A percentile compares a stretch with the other conserved stretches of the same genome.
Conservation (phyloP, 2,329 filamentous ascomycete genomes). For the Aspergillus fijiensis region DNA sequence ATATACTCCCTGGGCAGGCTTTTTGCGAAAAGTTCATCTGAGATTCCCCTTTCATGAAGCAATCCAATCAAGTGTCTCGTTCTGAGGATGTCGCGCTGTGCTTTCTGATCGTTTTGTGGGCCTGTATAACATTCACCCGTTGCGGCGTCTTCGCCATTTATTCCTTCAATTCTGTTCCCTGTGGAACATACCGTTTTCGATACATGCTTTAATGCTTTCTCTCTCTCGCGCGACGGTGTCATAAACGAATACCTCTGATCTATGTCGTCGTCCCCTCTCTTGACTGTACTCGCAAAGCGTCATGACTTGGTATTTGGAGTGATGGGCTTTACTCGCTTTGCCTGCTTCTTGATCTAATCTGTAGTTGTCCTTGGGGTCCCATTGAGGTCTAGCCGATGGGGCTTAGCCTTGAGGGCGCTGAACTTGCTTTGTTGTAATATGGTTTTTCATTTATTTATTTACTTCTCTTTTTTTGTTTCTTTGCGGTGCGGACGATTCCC, state of each 20-base stretch:
- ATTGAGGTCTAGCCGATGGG: background rate
- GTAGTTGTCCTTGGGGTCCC: slow-evolving; percentile 17
- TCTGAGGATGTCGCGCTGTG: slow-evolving; percentile 35
- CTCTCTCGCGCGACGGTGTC: background rate
- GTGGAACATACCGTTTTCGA: slow-evolving; percentile 18
- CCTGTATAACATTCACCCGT: slow-evolving; percentile 37
- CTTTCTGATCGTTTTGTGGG: slow-evolving; percentile 34
- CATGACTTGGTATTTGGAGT: slow-evolving; percentile 2
- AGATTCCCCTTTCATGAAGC: slow-evolving; percentile 33
- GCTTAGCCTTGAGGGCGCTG: background rate
- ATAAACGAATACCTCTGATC: background rate
- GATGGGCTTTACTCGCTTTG: slow-evolving; percentile 8
- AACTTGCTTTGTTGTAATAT: slow-evolving; percentile 14
- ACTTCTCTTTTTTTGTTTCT: slow-evolving; percentile 12
- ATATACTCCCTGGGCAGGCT: slow-evolving; percentile 44
- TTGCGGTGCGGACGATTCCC: slow-evolving; percentile 31
- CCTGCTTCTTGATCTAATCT: slow-evolving; percentile 19
- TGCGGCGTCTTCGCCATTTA: slow-evolving; percentile 15
- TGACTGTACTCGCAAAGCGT: slow-evolving; percentile 8
- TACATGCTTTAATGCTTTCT: slow-evolving; percentile 7
- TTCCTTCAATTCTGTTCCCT: slow-evolving; percentile 24
- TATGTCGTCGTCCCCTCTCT: slow-evolving; percentile 11
- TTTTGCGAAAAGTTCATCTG: slow-evolving; percentile 46
- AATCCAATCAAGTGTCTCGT: slow-evolving; percentile 40
- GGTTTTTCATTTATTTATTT: slow-evolving; percentile 11